Base-by-base conservation (phyloP, 169 alveolate genomes). In the Cardiosporidium cionae region DNA sequence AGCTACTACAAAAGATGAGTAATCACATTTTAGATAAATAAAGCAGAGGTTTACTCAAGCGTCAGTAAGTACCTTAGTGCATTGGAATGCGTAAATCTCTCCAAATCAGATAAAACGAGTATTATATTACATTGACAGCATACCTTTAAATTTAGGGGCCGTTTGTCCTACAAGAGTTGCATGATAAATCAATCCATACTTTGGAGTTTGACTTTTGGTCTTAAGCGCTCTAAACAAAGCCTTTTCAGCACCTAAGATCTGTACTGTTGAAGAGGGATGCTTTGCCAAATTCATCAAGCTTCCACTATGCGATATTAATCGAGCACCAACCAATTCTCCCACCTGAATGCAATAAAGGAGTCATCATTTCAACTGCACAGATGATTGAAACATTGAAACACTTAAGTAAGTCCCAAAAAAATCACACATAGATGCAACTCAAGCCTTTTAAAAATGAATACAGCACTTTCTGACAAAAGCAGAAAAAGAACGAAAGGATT, bases 261-360 rank as follows among this genome's bases (percentile, higher is more conserved):
- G 98, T 35, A 98, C 96, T 6, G 99, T 98, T 31, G 99, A 94
- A 32, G 99, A 98, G 37, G 99, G 99, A 82, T 96, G 98, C 84
- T 97, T 98, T 6, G 99, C 99, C 74, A 98, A 83, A 74, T 94
- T 94, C 85, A 96, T 88, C 74, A 98, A 85, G 36, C 98, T 91
- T 32, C 99, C 99, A 58, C 99, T 98, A 88, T 96, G 99, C 44
- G 99, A 94, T 68, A 98, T 94, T 77, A 98, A 88, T 66, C 99
- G 92, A n/a, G 99, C 99, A 22, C 99, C 99, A 23, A 98, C 98
- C 44, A 96, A 87, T 92, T 98, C 99, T 0, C 99, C 99, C 66
- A 95, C 92, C 83, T 92, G 80, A 16, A 81, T 82, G 16, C 29
- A 16, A 16, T 33, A 67, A 9, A 36, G 16, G 53, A 16, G 58